A percentile compares a stretch with the other conserved stretches of the same genome.
Conservation (phyloP, 495 filamentous ascomycete species). For the Podospora tetraspora region DNA sequence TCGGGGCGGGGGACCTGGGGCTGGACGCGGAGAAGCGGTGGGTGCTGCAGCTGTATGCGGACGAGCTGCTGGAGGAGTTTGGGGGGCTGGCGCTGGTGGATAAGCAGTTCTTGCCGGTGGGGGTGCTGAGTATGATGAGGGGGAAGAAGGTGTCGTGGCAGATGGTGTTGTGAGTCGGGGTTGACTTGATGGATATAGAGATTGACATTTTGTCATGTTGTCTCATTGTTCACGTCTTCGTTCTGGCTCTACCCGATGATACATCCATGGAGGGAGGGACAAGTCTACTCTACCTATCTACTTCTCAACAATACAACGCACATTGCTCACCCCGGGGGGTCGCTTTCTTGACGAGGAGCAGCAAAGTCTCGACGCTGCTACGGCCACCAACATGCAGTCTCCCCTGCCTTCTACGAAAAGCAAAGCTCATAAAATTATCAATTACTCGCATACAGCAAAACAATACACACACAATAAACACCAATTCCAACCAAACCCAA, state of each 20-base stretch:
- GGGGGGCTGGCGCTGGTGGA: conserved; percentile 52
- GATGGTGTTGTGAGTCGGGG: conserved; percentile 31
- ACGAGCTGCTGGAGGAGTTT: conserved; percentile 45
- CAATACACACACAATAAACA: not conserved
- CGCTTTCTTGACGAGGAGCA: not conserved
- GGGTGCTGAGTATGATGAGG: conserved; percentile 49
- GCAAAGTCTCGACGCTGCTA: not conserved
- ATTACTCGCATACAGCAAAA: not conserved
- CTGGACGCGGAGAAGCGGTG: conserved; percentile 43
- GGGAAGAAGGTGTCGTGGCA: conserved; percentile 53
- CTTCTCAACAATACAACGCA: not conserved
- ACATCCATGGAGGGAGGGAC: not conserved
- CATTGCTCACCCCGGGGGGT: not conserved
- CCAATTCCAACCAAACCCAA: not conserved
- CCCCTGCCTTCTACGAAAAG: not conserved
- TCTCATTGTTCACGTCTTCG: not conserved
- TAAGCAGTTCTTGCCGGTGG: conserved; percentile 49
- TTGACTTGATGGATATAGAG: not conserved
- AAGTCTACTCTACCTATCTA: not conserved
- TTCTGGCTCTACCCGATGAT: not conserved
- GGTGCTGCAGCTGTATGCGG: conserved; percentile 47
- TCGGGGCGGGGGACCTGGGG: conserved; percentile 5
- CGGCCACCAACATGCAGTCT: not conserved
- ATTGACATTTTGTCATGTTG: not conserved
- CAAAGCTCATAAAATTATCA: not conserved